Conservation (phyloP, 2,329 filamentous ascomycete species). For the Aspergillus sp. region DNA sequence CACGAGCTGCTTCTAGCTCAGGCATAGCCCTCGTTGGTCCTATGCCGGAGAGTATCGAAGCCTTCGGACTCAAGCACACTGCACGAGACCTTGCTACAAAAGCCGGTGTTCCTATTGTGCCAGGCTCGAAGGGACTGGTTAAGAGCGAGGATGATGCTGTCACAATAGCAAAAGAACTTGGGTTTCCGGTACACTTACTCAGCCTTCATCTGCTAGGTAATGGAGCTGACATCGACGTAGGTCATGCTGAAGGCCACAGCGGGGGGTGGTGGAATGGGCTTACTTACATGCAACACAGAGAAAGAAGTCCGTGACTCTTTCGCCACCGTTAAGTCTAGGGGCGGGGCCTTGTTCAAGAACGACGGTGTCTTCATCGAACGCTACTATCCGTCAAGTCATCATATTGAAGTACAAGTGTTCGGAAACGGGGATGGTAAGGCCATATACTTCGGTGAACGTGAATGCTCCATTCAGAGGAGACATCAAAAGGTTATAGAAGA, state of each 20-base stretch:
- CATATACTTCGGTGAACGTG: constrained; percentile 81
- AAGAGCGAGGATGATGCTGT: constrained; percentile 51
- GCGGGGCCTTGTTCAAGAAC: constrained; percentile 77
- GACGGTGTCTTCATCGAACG: constrained; percentile 82
- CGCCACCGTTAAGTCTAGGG: constrained; percentile 72
- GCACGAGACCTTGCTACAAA: constrained; percentile 56
- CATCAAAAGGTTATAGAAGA: constrained; percentile 94
- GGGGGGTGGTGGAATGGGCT: constrained; percentile 81
- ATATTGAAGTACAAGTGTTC: constrained; percentile 90
- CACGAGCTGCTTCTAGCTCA: constrained; percentile 52
- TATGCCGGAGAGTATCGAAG: constrained; percentile 53
- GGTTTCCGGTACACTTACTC: constrained; percentile 47
- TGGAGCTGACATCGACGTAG: constrained; percentile 10
- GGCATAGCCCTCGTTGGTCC: constrained; percentile 65
- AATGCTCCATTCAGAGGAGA: constrained; percentile 82
- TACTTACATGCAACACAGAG: constrained; percentile 70
- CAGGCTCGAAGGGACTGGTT: constrained; percentile 54
- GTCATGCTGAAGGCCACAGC: constrained; percentile 79
- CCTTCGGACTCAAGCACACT: constrained; percentile 61
- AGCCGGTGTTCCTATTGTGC: constrained; percentile 57
- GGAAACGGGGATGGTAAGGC: constrained; percentile 78
- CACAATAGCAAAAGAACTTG: constrained; percentile 46
- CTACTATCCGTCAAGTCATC: constrained; percentile 75
- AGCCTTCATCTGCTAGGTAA: neutral
- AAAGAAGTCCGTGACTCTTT: constrained; percentile 71